Percentiles rank a stretch among this genome's conserved stretches.
Evolutionary conservation across 1,284 basidiomycete genomes (phyloP).

Genomic region (Ceratobasidium sp.): DNA sequence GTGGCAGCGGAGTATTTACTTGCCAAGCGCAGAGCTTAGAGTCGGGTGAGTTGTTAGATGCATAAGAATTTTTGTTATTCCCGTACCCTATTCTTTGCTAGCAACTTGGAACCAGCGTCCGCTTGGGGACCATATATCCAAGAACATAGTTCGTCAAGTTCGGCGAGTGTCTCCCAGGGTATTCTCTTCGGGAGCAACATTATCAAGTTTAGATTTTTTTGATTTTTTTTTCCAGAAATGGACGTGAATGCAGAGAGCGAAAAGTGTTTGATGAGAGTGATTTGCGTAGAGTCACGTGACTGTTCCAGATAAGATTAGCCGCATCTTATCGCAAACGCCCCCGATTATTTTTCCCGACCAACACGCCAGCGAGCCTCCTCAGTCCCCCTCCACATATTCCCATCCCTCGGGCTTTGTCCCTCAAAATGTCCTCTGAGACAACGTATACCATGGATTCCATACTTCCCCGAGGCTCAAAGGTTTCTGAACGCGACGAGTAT

Average conservation of each 20-base stretch:
- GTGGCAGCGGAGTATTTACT: constrained; percentile 71
- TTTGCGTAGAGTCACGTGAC: neutral
- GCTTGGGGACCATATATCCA: constrained; percentile 78
- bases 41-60: constrained; percentile 12
- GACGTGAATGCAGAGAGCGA: neutral
- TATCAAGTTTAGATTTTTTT: neutral
- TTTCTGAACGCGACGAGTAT: constrained; percentile 40
- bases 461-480: constrained; percentile 41
- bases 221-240: neutral
- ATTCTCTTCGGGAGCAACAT: constrained; percentile 84
- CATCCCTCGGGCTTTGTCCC: constrained; percentile 31
- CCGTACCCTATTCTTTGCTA: constrained; percentile 75
- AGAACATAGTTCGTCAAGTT: constrained; percentile 81
- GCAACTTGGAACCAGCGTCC: constrained; percentile 62
- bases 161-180: constrained; percentile 76
- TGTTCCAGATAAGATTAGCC: constrained; percentile 35
- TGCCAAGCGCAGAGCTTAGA: constrained; percentile 77
- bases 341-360: constrained; percentile 43
- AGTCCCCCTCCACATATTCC: constrained; percentile 24
- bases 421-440: constrained; percentile 36
- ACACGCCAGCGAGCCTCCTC: constrained; percentile 40
- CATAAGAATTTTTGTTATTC: constrained; percentile 20
- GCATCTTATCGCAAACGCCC: constrained; percentile 38
- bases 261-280: neutral
- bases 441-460: constrained; percentile 36